Conservation (phyloP, 306 rosid genomes). For the Trifolium pratense region DNA sequence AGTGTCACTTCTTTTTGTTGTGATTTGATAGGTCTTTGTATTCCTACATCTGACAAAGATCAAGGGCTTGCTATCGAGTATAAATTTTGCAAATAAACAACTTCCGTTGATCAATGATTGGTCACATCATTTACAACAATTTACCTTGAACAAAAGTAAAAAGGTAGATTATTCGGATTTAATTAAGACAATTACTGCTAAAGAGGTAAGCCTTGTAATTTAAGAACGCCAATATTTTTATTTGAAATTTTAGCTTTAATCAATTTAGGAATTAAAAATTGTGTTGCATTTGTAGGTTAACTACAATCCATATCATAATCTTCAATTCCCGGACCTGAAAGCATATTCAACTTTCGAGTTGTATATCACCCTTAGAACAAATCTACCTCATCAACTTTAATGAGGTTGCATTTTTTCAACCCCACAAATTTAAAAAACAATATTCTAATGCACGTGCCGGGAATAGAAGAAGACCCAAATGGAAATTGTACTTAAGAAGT, state of each 20-base stretch:
- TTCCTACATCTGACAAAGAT: neutral
- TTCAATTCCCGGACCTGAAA: neutral
- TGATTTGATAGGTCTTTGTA: neutral
- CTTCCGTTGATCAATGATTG: neutral
- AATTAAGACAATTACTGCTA: neutral
- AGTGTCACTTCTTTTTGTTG: neutral
- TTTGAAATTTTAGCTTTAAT: neutral
- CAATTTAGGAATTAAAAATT: neutral
- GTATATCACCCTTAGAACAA: neutral
- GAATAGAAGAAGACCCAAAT: neutral
- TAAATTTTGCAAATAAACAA: neutral
- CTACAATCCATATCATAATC: slow-evolving; percentile 8
- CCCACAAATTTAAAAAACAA: slow-evolving; percentile 2
- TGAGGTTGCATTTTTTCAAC: neutral
- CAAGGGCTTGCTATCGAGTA: neutral
- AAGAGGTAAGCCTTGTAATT: neutral
- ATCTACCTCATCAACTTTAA: neutral
- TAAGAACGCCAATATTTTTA: neutral
- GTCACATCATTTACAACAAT: neutral
- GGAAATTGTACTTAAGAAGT: neutral
- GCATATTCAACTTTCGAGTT: slow-evolving; percentile 9
- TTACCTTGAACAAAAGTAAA: neutral
- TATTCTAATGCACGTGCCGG: neutral
- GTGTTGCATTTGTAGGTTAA: neutral
- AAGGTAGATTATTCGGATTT: neutral